Conservation (phyloP, 768 basidiomycete genomes). For the Mycena floridula region DNA sequence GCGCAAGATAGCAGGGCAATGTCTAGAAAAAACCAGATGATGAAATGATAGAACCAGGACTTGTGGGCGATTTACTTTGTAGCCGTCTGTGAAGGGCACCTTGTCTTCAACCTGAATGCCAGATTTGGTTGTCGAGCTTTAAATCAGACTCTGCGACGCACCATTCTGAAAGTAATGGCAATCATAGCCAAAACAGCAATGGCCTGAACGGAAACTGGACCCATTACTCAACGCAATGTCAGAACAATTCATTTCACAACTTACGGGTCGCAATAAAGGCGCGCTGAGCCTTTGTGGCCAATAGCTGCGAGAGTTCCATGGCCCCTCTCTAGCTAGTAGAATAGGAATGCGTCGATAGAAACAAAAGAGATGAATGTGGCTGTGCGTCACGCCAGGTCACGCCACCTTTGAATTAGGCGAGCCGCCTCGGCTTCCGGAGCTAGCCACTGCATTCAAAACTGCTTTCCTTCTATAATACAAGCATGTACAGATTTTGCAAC, state of each 20-base stretch:
- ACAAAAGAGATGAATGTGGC: no score
- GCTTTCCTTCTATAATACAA: constrained; percentile 38
- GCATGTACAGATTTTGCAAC: constrained; percentile 44
- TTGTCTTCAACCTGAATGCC: constrained; percentile 50
- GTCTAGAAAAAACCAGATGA: constrained; percentile 42
- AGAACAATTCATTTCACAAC: constrained; percentile 17
- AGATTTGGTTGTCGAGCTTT: no score
- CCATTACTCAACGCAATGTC: no score
- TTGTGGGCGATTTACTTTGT: constrained; percentile 51
- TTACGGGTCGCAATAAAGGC: constrained; percentile 68
- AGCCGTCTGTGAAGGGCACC: constrained; percentile 37
- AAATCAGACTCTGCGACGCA: no score
- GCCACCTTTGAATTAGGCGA: no score
- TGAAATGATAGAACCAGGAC: background rate
- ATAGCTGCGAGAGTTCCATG: no score
- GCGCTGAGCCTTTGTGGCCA: constrained; percentile 67
- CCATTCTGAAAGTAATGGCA: constrained; percentile 60
- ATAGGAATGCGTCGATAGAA: no score
- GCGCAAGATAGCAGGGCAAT: constrained; percentile 76
- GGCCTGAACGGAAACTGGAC: constrained; percentile 41
- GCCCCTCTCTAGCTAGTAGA: no score
- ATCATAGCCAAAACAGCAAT: constrained; percentile 72
- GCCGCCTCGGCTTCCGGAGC: no score
- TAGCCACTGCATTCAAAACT: no score
- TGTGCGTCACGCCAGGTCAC: no score